Conservation (phyloP, 768 basidiomycete genomes). For the Termitomyces sp. region DNA sequence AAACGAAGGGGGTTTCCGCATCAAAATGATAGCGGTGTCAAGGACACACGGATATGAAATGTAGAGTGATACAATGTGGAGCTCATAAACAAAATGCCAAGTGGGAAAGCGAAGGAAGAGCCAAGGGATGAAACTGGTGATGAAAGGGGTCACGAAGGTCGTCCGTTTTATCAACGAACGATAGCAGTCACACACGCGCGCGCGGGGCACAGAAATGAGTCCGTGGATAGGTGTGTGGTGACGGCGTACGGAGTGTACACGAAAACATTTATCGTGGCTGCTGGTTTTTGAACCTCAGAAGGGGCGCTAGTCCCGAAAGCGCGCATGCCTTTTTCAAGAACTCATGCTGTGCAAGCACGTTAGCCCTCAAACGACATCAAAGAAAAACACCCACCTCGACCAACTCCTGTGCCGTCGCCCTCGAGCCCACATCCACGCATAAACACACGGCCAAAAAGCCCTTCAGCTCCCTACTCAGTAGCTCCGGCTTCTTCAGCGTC, state of each 20-base stretch:
- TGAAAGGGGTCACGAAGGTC: background rate
- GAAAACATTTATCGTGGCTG: slow-evolving; percentile 29
- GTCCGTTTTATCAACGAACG: background rate
- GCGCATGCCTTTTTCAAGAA: slow-evolving; percentile 90
- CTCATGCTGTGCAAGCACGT: slow-evolving; percentile 62
- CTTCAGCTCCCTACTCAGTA: slow-evolving; percentile 88
- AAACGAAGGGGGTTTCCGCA: background rate
- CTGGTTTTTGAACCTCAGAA: slow-evolving; percentile 77
- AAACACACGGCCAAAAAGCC: slow-evolving; percentile 96
- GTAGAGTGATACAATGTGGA: background rate
- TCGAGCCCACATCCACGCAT: slow-evolving; percentile 92
- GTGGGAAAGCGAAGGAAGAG: background rate
- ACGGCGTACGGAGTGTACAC: background rate
- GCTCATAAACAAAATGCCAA: background rate
- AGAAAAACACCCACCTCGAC: slow-evolving; percentile 56
- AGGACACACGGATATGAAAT: background rate
- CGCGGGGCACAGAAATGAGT: background rate
- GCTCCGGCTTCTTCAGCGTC: slow-evolving; percentile 94
- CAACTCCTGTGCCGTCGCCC: slow-evolving; percentile 85
- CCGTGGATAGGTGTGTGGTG: background rate
- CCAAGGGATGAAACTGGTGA: background rate
- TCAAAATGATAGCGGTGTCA: background rate
- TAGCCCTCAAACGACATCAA: slow-evolving; percentile 5
- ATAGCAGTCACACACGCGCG: background rate
- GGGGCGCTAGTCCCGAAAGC: slow-evolving; percentile 74